Conservation (phyloP, 2,329 filamentous ascomycete species). For the Purpureocillium takamizusanense region DNA sequence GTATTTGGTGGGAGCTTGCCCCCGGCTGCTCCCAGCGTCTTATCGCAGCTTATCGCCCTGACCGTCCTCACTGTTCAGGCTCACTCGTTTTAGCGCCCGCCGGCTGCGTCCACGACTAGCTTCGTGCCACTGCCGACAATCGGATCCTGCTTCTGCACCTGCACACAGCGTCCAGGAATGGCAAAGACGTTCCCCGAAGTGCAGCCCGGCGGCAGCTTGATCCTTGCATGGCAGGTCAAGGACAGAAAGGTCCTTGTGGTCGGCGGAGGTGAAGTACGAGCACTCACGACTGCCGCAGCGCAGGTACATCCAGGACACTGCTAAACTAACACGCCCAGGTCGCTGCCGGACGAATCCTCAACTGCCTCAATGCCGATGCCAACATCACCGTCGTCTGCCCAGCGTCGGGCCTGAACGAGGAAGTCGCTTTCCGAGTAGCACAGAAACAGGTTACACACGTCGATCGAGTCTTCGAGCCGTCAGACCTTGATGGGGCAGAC, state of each 20-base stretch:
- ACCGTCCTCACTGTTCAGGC: neutral
- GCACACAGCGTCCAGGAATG: constrained; percentile 18
- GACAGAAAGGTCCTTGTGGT: constrained; percentile 86
- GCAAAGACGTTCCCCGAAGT: constrained; percentile 61
- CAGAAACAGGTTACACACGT: constrained; percentile 69
- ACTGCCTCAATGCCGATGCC: constrained; percentile 91
- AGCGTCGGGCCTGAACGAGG: constrained; percentile 69
- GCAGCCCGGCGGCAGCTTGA: constrained; percentile 84
- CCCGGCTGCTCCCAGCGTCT: neutral
- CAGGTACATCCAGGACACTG: constrained; percentile 2
- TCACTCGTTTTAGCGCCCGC: too few relatives aligned
- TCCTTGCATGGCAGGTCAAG: constrained; percentile 91
- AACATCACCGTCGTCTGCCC: constrained; percentile 81
- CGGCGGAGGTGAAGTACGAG: constrained; percentile 80
- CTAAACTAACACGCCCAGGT: constrained; percentile 57
- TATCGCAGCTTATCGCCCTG: constrained; percentile 1
- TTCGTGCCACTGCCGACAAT: constrained; percentile 6
- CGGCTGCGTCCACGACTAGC: constrained; percentile 2
- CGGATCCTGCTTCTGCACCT: constrained; percentile 5
- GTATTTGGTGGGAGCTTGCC: neutral
- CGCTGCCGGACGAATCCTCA: constrained; percentile 85
- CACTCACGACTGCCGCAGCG: constrained; percentile 6
- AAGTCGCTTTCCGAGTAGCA: constrained; percentile 75
- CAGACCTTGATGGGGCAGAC: constrained; percentile 71
- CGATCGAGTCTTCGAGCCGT: constrained; percentile 74